phyloP scores from a whole-genome alignment of 1,284 basidiomycete species.

The Hortiboletus rubellus region DNA sequence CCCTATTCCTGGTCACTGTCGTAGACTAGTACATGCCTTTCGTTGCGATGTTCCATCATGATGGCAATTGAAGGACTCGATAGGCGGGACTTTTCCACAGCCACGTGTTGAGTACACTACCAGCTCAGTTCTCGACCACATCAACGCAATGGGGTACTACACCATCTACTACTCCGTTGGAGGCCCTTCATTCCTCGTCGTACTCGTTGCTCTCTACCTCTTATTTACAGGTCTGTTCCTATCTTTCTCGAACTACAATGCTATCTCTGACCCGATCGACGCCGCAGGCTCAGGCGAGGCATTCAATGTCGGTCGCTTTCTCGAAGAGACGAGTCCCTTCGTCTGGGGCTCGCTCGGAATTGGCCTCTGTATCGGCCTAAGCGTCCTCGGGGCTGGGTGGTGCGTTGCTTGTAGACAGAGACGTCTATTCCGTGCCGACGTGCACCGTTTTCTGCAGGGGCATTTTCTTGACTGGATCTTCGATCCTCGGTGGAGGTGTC shows the following conservation, averaged over 20 bases:
- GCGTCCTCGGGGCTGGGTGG: constrained; percentile 96
- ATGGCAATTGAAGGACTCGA: too few species aligned
- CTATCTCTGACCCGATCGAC: constrained; percentile 10
- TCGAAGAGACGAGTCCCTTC: constrained; percentile 93
- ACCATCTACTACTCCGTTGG: constrained; percentile 65
- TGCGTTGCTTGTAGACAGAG: constrained; percentile 42
- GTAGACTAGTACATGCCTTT: too few species aligned
- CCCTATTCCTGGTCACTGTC: too few species aligned
- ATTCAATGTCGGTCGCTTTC: constrained; percentile 91
- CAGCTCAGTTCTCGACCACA: constrained; percentile 15
- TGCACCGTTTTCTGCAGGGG: constrained; percentile 61
- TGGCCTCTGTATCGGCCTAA: constrained; percentile 91
- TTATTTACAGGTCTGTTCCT: constrained; percentile 73
- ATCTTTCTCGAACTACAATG: neutral
- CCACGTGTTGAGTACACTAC: constrained; percentile 12
- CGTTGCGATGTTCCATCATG: too few species aligned
- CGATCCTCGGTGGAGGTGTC: constrained; percentile 95
- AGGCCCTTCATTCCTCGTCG: constrained; percentile 62
- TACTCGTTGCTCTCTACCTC: constrained; percentile 77
- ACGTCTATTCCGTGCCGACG: constrained; percentile 5
- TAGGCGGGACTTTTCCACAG: constrained; percentile 11
- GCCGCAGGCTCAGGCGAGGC: constrained; percentile 77
- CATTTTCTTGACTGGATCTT: constrained; percentile 94
- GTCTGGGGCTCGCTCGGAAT: constrained; percentile 92
- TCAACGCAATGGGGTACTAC: constrained; percentile 44